These are phyloP conservation scores for Austroboletus novae-zelandiae DNA, from an alignment of 1,284 basidiomycete species.

Conservation along the genomic window DNA sequence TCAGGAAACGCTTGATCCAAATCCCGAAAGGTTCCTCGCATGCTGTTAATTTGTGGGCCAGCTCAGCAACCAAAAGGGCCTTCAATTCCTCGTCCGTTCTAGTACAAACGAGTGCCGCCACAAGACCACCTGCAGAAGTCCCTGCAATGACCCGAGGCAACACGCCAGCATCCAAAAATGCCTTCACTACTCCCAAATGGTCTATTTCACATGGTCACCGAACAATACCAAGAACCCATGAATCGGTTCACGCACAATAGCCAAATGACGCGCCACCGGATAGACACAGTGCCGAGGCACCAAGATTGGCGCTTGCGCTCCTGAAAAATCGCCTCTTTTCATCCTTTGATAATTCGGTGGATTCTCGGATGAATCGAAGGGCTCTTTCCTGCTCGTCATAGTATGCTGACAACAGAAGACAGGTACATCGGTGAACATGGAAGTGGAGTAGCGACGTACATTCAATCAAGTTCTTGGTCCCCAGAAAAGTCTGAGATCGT, in stretches of 20 bases:
- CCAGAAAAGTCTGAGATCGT: slow-evolving; percentile 72
- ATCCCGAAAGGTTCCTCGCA: slow-evolving; percentile 81
- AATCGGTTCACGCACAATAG: slow-evolving; percentile 60
- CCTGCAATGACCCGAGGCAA: slow-evolving; percentile 90
- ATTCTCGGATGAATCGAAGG: slow-evolving; percentile 72
- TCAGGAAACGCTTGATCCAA: slow-evolving; percentile 82
- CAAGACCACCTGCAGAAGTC: slow-evolving; percentile 89
- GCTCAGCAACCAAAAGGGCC: slow-evolving; percentile 70
- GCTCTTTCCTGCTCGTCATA: slow-evolving; percentile 76
- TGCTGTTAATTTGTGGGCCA: slow-evolving; percentile 88
- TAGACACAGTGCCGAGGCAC: slow-evolving; percentile 87
- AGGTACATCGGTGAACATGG: background rate
- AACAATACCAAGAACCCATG: background rate
- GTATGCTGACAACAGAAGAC: slow-evolving; percentile 52
- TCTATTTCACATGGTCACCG: slow-evolving; percentile 44
- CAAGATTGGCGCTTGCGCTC: slow-evolving; percentile 85
- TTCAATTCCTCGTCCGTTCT: slow-evolving; percentile 89
- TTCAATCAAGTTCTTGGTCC: slow-evolving; percentile 87
- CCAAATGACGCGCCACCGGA: slow-evolving; percentile 95
- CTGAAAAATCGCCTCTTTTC: slow-evolving; percentile 95
- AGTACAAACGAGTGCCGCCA: slow-evolving; percentile 85
- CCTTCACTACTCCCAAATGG: slow-evolving; percentile 90
- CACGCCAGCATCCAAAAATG: slow-evolving; percentile 84
- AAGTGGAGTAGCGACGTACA: slow-evolving; percentile 39
- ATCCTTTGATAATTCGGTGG: slow-evolving; percentile 72